Evolutionary conservation across 805 yeast genomes (phyloP).

Genomic region (Starmera quercuum): DNA sequence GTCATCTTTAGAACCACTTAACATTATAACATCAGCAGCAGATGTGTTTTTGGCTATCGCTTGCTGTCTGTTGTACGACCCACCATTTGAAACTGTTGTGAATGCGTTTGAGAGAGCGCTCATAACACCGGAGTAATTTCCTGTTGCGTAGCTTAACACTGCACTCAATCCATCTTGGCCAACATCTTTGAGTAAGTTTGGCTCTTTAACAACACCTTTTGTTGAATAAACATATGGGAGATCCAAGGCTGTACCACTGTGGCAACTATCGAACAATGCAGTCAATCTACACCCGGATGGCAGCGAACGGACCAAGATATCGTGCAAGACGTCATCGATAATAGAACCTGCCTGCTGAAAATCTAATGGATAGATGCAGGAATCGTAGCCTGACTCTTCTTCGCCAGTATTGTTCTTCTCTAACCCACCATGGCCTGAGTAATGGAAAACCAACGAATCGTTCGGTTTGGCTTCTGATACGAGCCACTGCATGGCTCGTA

Average conservation of each 20-base stretch:
- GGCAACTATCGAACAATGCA: constrained; percentile 80
- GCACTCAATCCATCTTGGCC: constrained; percentile 59
- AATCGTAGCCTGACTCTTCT: constrained; percentile 69
- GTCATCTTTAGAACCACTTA: constrained; percentile 78
- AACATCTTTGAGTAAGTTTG: constrained; percentile 68
- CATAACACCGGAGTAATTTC: constrained; percentile 40
- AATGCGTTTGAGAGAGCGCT: constrained; percentile 36
- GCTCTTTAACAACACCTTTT: constrained; percentile 77
- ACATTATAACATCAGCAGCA: constrained; percentile 68
- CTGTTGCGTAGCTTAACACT: constrained; percentile 50
- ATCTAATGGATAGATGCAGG: constrained; percentile 67
- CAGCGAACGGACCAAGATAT: constrained; percentile 58
- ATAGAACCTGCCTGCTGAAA: constrained; percentile 60
- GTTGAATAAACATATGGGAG: constrained; percentile 77
- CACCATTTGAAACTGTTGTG: constrained; percentile 30
- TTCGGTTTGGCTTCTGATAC: constrained; percentile 66
- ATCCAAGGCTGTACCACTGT: constrained; percentile 78
- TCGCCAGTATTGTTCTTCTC: constrained; percentile 63
- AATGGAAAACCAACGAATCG: constrained; percentile 75
- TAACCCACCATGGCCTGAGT: constrained; percentile 84
- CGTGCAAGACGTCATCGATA: constrained; percentile 70
- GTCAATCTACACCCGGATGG: constrained; percentile 71
- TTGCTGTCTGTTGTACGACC: constrained; percentile 28
- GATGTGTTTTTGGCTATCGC: constrained; percentile 46
- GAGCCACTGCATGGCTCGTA: constrained; percentile 78